Evolutionary conservation across 352 stramenopile genomes (phyloP).

Genomic region (Globisporangium abappressorium): DNA sequence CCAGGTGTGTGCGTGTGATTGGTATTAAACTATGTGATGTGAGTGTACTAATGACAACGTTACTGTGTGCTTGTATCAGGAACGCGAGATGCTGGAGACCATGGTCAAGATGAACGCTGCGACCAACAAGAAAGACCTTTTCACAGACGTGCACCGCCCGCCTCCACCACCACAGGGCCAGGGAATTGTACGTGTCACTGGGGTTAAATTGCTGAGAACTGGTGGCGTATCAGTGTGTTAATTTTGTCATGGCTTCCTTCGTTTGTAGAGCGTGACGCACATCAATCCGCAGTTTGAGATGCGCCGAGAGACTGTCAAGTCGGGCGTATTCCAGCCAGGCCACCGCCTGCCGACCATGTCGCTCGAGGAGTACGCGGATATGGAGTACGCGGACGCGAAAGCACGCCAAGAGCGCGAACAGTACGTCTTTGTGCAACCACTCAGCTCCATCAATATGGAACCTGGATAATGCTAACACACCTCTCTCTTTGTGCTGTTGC

Average conservation of each 20-base stretch:
- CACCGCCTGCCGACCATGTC: slow-evolving; percentile 96
- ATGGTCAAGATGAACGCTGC: slow-evolving; percentile 81
- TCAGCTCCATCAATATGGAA: background rate
- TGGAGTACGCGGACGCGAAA: slow-evolving; percentile 85
- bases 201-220: too few species aligned
- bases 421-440: slow-evolving; percentile 24
- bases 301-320: slow-evolving; percentile 82
- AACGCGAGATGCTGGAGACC: slow-evolving; percentile 84
- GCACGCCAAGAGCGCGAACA: slow-evolving; percentile 81
- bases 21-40: background rate
- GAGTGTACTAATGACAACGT: background rate
- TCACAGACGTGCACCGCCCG: slow-evolving; percentile 63
- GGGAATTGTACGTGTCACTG: slow-evolving; percentile 55
- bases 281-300: slow-evolving; percentile 88
- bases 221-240: background rate
- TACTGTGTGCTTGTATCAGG: slow-evolving; percentile 18
- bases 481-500: background rate
- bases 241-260: slow-evolving; percentile 6
- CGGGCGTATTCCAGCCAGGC: slow-evolving; percentile 93
- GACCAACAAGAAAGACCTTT: slow-evolving; percentile 55
- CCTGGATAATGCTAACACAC: background rate
- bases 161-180: slow-evolving; percentile 62
- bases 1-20: slow-evolving; percentile 28
- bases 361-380: slow-evolving; percentile 91
- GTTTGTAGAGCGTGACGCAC: slow-evolving; percentile 66